Evolutionary conservation across 768 basidiomycete species (phyloP), one percentile per base, ranked within the genome.

Genomic region (Termitomyces sp.): DNA sequence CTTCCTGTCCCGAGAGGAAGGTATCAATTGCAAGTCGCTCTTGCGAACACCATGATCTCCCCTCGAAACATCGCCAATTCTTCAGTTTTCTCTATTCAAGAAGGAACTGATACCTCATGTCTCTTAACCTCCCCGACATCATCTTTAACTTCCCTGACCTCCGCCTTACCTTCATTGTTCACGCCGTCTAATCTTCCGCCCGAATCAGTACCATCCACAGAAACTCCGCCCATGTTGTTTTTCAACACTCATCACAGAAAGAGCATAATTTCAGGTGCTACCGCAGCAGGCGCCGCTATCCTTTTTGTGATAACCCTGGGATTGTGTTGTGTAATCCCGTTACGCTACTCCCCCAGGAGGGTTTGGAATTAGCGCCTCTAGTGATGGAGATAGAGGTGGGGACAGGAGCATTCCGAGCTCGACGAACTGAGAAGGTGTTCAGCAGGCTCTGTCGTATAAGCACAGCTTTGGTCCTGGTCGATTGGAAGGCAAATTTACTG

Each of bases 1-100:
- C 81, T 86, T 45, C 71, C 72, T 54, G 65, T 83, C 22, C 64
- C 77, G 0, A 66, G 72, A 50, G 84, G 84, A 3, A 76, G 72
- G 73, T 86, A 86, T 60, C 42, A 58, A 12, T 22, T 84, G 18
- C n/a, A n/a, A n/a, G 57, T 50, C 0, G 71, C 69, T 7, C 57
- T 63, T 5, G 56, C 75, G 16, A 56, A 63, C 3, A 41, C 35
- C n/a, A 29, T n/a, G n/a, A n/a, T 49, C 68, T 4, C 45, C 60
- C n/a, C 25, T 50, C 13, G 41, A 4, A 64, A 61, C 50, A 29
- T 13, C 9, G 36, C 42, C 6, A 7, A 25, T 0, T 72, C 73
- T 2, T 5, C 45, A 0, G 13, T 63, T n/a, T 75, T 77, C 45
- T 68, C 62, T 40, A 71, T 78, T 29, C 41, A 54, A 23, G 46